Conservation (phyloP, 257 asterid species). For the Ligustrum vulgare region DNA sequence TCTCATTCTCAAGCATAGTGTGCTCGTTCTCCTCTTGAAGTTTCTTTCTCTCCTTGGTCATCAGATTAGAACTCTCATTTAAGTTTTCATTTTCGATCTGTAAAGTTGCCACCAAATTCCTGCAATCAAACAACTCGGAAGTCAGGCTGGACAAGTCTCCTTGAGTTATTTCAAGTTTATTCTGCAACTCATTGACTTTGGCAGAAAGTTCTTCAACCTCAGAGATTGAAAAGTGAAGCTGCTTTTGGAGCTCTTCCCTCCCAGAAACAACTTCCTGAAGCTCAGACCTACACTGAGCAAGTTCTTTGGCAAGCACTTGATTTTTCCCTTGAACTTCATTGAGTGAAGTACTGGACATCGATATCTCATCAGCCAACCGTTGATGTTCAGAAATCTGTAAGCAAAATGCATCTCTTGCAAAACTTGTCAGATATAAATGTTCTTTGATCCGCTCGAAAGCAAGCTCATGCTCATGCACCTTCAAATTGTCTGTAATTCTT, state of each 20-base stretch:
- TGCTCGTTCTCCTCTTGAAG: slow-evolving; percentile 51
- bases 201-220: slow-evolving; percentile 57
- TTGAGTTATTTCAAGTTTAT: slow-evolving; percentile 54
- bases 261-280: slow-evolving; percentile 47
- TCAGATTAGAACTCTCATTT: slow-evolving; percentile 37
- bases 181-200: slow-evolving; percentile 61
- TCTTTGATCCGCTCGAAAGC: slow-evolving; percentile 70
- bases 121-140: slow-evolving; percentile 61
- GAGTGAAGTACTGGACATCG: background rate
- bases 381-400: slow-evolving; percentile 5
- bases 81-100: slow-evolving; percentile 62
- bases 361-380: background rate
- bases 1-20: slow-evolving; percentile 52
- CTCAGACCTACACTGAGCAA: slow-evolving; percentile 52
- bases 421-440: slow-evolving; percentile 46
- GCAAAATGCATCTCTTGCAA: background rate
- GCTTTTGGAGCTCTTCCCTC: slow-evolving; percentile 57
- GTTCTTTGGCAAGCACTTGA: slow-evolving; percentile 53
- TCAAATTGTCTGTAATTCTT: slow-evolving; percentile 23
- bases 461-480: slow-evolving; percentile 35
- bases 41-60: slow-evolving; percentile 55
- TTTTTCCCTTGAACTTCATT: slow-evolving; percentile 20
- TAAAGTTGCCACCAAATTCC: slow-evolving; percentile 49
- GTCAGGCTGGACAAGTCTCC: slow-evolving; percentile 60
- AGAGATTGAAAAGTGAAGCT: slow-evolving; percentile 55